Evolutionary conservation across 306 rosid species (phyloP), one percentile per base, ranked within the genome.

Genomic region (Dalbergia cochinchinensis): DNA sequence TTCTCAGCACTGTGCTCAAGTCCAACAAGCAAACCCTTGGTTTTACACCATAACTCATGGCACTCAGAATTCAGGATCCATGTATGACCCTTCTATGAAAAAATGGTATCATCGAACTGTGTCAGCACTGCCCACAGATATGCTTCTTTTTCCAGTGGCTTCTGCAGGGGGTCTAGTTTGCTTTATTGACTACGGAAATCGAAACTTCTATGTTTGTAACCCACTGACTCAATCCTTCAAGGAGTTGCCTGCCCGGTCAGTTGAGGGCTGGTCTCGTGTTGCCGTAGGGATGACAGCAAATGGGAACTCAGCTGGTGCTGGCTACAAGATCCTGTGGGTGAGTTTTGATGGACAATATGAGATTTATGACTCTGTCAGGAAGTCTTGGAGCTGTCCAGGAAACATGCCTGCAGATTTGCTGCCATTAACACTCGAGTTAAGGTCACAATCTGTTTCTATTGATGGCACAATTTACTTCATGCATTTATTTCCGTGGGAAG

Each of bases 121-220:
- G 81, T 88, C 89, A 73, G 80, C 90, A 51, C 84, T 87, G 72
- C 98, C 89, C 41, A 42, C 85, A 9, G 82, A 89, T 70, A 55
- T 80, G 81, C 87, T 90, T 37, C 79, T 89, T 76, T 70, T 87
- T 58, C 99, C 98, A 13, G 93, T 89, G 82, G 98, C 99, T 71
- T 96, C 98, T 73, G 97, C 96, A 4, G 99, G 99, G 57, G 98
- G 99, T 26, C 87, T 96, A 47, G 94, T 96, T 33, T 96, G 98
- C 84, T 88, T 91, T 75, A 90, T 87, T 68, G 98, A 90, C 82
- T 76, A 86, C 55, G 85, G 90, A 66, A 90, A 88, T 76, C 85
- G 86, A 80, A 89, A 91, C 81, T 90, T 93, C 85, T 93, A 80
- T 74, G 90, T 95, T 26, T 95, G 97, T 86, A 95, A 95, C 75